A percentile compares a stretch with the other conserved stretches of the same genome.
phyloP scores from a whole-genome alignment of 2,329 filamentous ascomycete genomes.

The Trichoderma cornu-damae region DNA sequence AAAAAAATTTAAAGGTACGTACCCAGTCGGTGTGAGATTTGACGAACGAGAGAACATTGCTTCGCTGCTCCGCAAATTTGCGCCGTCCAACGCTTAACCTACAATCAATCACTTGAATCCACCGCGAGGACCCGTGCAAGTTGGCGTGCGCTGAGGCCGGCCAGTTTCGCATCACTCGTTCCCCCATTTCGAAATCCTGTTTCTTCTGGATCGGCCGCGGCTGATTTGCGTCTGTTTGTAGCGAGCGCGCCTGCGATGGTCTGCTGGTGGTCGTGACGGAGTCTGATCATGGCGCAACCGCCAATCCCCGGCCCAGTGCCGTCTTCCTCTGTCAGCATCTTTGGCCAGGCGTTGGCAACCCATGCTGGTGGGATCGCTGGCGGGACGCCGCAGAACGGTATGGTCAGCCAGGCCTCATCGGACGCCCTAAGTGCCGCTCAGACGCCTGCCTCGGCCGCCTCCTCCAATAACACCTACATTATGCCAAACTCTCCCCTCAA shows the following conservation, averaged over 20 bases:
- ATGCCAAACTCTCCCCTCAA: conserved; percentile 82
- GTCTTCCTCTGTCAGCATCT: conserved; percentile 45
- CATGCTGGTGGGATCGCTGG: conserved; percentile 26
- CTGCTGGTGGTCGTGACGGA: conserved; percentile 20
- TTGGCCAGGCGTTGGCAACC: conserved; percentile 23
- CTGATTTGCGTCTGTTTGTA: not conserved
- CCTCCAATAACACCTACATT: conserved; percentile 72
- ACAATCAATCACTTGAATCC: conserved; percentile 10
- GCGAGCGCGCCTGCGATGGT: conserved; percentile 12
- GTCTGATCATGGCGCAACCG: conserved; percentile 40
- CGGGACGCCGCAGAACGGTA: conserved; percentile 25
- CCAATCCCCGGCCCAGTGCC: conserved; percentile 41
- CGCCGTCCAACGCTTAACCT: conserved; percentile 14
- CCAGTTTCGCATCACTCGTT: conserved; percentile 2
- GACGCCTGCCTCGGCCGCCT: conserved; percentile 23
- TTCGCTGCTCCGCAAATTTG: conserved; percentile 18
- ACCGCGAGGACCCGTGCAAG: not conserved
- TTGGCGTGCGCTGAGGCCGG: not conserved
- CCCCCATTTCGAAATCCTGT: not conserved
- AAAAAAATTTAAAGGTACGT: conserved; percentile 12
- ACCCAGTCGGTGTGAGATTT: conserved; percentile 15
- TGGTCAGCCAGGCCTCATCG: conserved; percentile 28
- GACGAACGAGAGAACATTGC: not conserved
- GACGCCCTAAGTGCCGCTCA: conserved; percentile 24
- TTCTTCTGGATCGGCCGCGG: not conserved